Conservation (phyloP, 1,139 yeast species). For the Torulaspora pretoriensis region DNA sequence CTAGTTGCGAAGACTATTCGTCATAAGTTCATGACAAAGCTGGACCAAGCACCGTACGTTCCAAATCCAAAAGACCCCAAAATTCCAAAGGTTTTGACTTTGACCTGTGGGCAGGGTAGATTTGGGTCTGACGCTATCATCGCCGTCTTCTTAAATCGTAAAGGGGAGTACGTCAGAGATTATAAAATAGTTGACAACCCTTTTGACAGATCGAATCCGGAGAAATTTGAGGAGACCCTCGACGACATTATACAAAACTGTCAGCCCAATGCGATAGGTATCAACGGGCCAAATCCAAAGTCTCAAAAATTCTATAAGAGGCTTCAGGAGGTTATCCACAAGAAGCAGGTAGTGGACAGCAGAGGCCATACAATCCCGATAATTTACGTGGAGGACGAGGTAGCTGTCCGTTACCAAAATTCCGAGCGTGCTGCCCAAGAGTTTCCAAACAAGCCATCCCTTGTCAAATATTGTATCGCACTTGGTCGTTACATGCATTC, state of each 20-base stretch:
- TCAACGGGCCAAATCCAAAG: constrained; percentile 81
- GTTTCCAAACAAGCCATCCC: constrained; percentile 80
- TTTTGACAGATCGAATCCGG: constrained; percentile 41
- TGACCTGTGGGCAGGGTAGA: constrained; percentile 85
- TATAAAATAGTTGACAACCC: constrained; percentile 77
- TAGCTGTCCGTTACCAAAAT: constrained; percentile 82
- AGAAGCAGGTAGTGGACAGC: constrained; percentile 55
- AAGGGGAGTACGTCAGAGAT: constrained; percentile 71
- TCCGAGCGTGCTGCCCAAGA: constrained; percentile 73
- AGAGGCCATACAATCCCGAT: constrained; percentile 42
- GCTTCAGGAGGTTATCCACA: constrained; percentile 54
- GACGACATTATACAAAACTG: constrained; percentile 49
- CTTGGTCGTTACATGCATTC: constrained; percentile 88
- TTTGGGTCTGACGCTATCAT: constrained; percentile 78
- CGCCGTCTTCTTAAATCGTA: constrained; percentile 73
- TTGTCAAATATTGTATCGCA: constrained; percentile 83
- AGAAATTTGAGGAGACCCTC: constrained; percentile 57
- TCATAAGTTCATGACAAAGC: constrained; percentile 57
- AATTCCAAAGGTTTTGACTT: constrained; percentile 74
- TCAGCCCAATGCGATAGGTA: constrained; percentile 82
- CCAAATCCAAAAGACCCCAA: constrained; percentile 81
- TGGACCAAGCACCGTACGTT: constrained; percentile 91
- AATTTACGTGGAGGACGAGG: constrained; percentile 88
- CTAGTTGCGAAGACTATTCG: constrained; percentile 68
- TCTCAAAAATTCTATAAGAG: constrained; percentile 59